Percentiles rank a stretch among this genome's conserved stretches.
Conservation (phyloP, 2,329 filamentous ascomycete species). For the Claviceps humidiphila region DNA sequence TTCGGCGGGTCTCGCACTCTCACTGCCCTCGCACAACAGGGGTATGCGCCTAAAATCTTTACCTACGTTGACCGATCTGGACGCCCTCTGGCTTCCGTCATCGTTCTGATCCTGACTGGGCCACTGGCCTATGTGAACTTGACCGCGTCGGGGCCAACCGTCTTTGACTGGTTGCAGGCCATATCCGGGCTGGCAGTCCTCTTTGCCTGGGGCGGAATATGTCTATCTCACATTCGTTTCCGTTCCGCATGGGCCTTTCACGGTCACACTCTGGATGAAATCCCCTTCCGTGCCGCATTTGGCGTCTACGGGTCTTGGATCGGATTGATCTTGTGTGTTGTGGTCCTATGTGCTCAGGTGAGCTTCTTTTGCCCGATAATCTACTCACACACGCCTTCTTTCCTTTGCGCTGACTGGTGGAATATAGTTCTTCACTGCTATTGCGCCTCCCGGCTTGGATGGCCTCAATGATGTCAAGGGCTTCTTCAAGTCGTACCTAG, state of each 20-base stretch:
- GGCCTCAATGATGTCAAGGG: constrained; percentile 27
- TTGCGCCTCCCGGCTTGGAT: constrained; percentile 22
- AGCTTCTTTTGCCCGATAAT: constrained; percentile 9
- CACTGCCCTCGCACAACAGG: constrained; percentile 40
- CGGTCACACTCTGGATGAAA: constrained; percentile 47
- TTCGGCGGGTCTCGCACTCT: constrained; percentile 44
- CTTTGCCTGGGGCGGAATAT: constrained; percentile 55
- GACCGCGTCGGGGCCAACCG: constrained; percentile 29
- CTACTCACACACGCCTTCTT: not conserved
- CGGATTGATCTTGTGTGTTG: constrained; percentile 41
- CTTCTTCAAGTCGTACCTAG: constrained; percentile 44
- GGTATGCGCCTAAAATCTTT: constrained; percentile 40
- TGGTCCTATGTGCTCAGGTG: constrained; percentile 39
- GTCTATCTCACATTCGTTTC: constrained; percentile 54
- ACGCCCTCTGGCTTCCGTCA: constrained; percentile 34
- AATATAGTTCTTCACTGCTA: constrained; percentile 32
- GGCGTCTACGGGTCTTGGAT: constrained; percentile 51
- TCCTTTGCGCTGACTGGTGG: not conserved
- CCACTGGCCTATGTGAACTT: constrained; percentile 34
- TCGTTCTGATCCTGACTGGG: constrained; percentile 31
- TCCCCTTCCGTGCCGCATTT: constrained; percentile 47
- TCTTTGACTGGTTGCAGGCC: constrained; percentile 53
- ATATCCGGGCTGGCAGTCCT: constrained; percentile 49
- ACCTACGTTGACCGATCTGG: constrained; percentile 40
- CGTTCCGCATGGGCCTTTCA: constrained; percentile 44